Evolutionary conservation across 1,284 basidiomycete genomes (phyloP), one percentile per base, ranked within the genome.

Genomic region (Mycena citricolor): DNA sequence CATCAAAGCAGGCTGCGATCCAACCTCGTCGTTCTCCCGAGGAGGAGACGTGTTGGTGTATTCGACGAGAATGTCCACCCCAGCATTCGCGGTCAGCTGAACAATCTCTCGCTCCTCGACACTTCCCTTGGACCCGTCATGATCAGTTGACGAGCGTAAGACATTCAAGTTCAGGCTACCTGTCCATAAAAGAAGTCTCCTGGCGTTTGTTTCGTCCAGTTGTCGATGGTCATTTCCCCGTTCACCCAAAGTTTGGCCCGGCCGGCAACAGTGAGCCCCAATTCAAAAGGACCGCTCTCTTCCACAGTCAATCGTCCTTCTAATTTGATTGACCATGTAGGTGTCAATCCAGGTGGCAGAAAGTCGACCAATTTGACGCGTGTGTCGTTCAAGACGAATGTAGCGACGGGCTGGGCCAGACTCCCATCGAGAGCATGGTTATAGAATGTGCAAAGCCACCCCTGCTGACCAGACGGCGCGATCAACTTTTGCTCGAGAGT

Each of bases 131-230:
- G 6, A 17, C 11, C 30, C 8, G 19, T 17, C 30, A 11, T 35
- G 19, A 28, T 11, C 20, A 14, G 10, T 24, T 30, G 34, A 17
- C 4, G 14, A 20, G 14, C 13, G 5, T 2, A 29, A 11, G 4
- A 35, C 20, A 33, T 35, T 25, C 17, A 23, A 21, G 8, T n/a
- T n/a, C n/a, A n/a, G n/a, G n/a, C n/a, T 4, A 59, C 74, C 40
- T 51, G 77, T 71, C 81, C 81, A 54, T 83, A 84, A 64, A 81
- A 83, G 62, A 83, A 83, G 41, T 79, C 77, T 1, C 81, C 81
- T 1, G 80, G 79, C 4, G 75, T 77, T 60, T 83, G 80, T 47
- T 74, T 74, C 12, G 78, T 80, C 76, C 80, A 83, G 56, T 86
- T 86, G 59, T 88, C 83, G 40, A 87, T 77, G 4, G 74, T 65